Evolutionary conservation across 208 protist genomes (phyloP).

Genomic region (Naegleria lovaniensis): DNA sequence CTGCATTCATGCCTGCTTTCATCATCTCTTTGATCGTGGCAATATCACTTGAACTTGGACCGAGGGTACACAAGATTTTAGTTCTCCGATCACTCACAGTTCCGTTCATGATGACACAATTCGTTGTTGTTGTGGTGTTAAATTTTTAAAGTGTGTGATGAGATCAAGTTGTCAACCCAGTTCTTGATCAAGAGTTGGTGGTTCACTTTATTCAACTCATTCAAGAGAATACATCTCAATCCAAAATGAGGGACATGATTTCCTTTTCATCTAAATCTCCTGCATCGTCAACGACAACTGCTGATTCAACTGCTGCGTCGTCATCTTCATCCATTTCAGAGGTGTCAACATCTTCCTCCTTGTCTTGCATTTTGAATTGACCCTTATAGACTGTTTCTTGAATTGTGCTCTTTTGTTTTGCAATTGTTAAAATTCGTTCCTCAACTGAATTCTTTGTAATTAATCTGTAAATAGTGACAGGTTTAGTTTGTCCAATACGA

Average conservation of each 20-base stretch:
- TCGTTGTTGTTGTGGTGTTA: no score
- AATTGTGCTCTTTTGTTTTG: conserved; percentile 51
- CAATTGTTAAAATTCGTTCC: conserved; percentile 54
- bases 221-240: no score
- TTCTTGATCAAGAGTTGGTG: no score
- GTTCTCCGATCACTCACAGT: conserved; percentile 49
- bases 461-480: conserved; percentile 64
- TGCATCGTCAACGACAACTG: neutral
- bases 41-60: conserved; percentile 80
- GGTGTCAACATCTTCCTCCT: neutral
- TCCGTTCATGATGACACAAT: neutral
- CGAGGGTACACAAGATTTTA: conserved; percentile 93
- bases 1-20: conserved; percentile 89
- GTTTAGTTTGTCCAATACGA: conserved; percentile 75
- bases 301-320: neutral
- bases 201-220: no score
- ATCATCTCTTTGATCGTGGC: conserved; percentile 81
- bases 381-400: conserved; percentile 54
- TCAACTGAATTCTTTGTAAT: conserved; percentile 60
- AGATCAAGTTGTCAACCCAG: no score
- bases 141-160: no score
- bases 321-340: neutral
- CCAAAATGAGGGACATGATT: neutral
- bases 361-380: conserved; percentile 11
- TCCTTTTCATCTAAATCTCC: neutral